Conservation (phyloP, 2,329 filamentous ascomycete species). For the Ophiostoma australiae region DNA sequence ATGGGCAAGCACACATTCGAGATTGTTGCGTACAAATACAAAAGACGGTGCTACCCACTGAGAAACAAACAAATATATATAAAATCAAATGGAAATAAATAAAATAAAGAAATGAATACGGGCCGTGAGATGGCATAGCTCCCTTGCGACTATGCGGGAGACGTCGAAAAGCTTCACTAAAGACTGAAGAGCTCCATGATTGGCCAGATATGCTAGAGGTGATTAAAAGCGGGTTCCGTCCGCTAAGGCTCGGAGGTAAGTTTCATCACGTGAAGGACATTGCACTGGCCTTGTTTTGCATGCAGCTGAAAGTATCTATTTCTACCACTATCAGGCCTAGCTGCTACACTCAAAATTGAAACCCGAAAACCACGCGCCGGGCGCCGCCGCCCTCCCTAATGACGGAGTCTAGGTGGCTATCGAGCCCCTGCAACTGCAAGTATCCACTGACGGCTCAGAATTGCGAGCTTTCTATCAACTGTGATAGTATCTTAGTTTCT, state of each 20-base stretch:
- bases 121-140: background rate
- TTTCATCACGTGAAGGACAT: background rate
- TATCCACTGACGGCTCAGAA: background rate
- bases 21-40: no score
- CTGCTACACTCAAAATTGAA: background rate
- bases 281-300: background rate
- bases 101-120: background rate
- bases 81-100: background rate
- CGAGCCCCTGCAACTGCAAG: background rate
- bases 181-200: background rate
- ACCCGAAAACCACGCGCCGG: background rate
- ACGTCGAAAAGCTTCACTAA: constrained; percentile 9
- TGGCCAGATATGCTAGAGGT: background rate
- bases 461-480: background rate
- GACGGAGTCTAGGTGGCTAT: background rate
- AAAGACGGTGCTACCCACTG: background rate
- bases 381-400: background rate
- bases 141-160: background rate
- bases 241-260: background rate
- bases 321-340: background rate
- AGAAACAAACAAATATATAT: no score
- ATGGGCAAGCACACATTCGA: constrained; percentile 8
- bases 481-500: no score
- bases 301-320: background rate
- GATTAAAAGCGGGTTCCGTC: background rate